phyloP scores from a whole-genome alignment of 495 filamentous ascomycete genomes.

The Evernia prunastri region DNA sequence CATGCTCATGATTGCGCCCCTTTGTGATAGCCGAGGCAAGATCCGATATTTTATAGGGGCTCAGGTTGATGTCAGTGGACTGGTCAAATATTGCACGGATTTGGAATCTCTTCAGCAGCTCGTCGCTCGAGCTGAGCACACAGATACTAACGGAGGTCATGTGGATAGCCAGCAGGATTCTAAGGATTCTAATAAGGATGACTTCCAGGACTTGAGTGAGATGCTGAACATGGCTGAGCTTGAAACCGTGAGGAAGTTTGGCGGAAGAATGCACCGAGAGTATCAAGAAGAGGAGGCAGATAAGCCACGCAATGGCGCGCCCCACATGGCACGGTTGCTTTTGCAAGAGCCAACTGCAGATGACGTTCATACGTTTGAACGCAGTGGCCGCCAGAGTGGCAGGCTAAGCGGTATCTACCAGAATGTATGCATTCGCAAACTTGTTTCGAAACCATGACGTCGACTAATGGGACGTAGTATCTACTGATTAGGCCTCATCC shows the following conservation, averaged over 20 bases:
- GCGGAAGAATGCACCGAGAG: slow-evolving; percentile 50
- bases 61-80: slow-evolving; percentile 54
- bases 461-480: slow-evolving; percentile 40
- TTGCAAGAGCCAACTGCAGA: slow-evolving; percentile 28
- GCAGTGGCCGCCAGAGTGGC: slow-evolving; percentile 20
- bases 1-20: slow-evolving; percentile 55
- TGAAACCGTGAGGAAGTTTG: slow-evolving; percentile 48
- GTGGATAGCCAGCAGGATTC: slow-evolving; percentile 21
- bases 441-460: neutral
- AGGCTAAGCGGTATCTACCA: slow-evolving; percentile 41
- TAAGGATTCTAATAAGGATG: no score
- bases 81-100: slow-evolving; percentile 51
- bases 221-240: slow-evolving; percentile 58
- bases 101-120: slow-evolving; percentile 53
- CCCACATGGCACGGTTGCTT: slow-evolving; percentile 28
- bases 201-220: slow-evolving; percentile 53
- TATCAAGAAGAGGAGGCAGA: slow-evolving; percentile 38
- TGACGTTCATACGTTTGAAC: slow-evolving; percentile 2
- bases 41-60: slow-evolving; percentile 59
- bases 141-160: neutral
- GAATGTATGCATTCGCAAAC: slow-evolving; percentile 31
- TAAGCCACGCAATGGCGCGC: slow-evolving; percentile 16
- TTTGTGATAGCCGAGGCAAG: slow-evolving; percentile 54
- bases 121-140: slow-evolving; percentile 26
- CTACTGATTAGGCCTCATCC: slow-evolving; percentile 57